phyloP scores from a whole-genome alignment of 2,329 filamentous ascomycete species.

The Aspergillus neotritici region DNA sequence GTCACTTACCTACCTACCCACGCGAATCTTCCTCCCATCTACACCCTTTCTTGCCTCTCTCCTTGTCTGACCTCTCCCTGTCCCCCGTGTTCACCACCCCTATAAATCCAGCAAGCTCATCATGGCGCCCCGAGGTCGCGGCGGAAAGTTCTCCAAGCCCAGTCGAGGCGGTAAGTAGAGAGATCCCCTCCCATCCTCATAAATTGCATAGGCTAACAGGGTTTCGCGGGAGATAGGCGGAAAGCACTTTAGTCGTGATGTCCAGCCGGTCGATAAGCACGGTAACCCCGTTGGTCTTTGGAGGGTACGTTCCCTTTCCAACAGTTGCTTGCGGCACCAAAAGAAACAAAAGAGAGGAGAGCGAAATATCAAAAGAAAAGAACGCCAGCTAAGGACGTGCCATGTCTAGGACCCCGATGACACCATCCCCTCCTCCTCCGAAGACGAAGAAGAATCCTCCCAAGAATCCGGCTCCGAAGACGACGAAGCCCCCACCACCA shows the following conservation, averaged over 20 bases:
- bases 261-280: constrained; percentile 81
- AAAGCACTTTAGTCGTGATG: constrained; percentile 89
- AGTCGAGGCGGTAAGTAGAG: constrained; percentile 71
- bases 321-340: neutral
- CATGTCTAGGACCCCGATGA: constrained; percentile 32
- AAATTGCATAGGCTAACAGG: neutral
- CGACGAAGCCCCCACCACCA: constrained; percentile 45
- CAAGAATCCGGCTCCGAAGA: constrained; percentile 29
- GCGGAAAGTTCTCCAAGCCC: constrained; percentile 92
- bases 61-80: neutral
- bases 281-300: constrained; percentile 88
- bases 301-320: constrained; percentile 50
- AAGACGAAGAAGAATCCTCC: constrained; percentile 35
- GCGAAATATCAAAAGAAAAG: neutral
- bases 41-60: neutral
- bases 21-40: neutral
- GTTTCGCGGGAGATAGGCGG: constrained; percentile 60
- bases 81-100: neutral
- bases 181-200: neutral
- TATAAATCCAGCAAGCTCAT: constrained; percentile 8
- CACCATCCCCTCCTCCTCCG: constrained; percentile 39
- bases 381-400: neutral
- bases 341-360: too few relatives aligned
- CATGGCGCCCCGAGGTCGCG: constrained; percentile 62
- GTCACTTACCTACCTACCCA: neutral